Percentiles rank a stretch among this genome's conserved stretches.
phyloP scores from a whole-genome alignment of 2,329 filamentous ascomycete genomes.

The Hypoxylon sp. region DNA sequence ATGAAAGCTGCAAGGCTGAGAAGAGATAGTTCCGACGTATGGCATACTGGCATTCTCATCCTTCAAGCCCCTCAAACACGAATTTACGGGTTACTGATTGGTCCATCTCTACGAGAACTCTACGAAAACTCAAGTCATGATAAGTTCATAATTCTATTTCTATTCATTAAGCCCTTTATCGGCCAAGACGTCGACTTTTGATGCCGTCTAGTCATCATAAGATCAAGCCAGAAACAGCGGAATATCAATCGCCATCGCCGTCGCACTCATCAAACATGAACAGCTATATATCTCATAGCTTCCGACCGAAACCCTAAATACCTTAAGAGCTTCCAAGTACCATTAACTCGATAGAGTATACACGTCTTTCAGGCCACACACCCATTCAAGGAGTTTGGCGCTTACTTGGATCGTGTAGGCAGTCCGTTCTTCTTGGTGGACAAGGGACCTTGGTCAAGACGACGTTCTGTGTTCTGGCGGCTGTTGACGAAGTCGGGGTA shows the following conservation, averaged over 20 bases:
- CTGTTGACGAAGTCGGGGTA: conserved; percentile 95
- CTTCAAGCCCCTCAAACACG: too few relatives aligned
- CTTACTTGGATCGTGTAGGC: conserved; percentile 47
- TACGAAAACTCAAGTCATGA: not conserved
- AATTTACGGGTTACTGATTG: too few relatives aligned
- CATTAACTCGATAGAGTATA: conserved; percentile 15
- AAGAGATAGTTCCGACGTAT: too few relatives aligned
- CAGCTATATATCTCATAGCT: conserved; percentile 36
- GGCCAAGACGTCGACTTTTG: conserved; percentile 14
- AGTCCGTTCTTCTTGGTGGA: conserved; percentile 50
- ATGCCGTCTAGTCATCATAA: conserved; percentile 22
- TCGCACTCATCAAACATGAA: conserved; percentile 41
- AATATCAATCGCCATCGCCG: conserved; percentile 34
- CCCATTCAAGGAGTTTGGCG: too few relatives aligned
- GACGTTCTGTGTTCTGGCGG: conserved; percentile 72
- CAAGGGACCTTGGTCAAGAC: conserved; percentile 59
- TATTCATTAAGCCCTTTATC: conserved; percentile 34
- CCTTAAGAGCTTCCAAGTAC: conserved; percentile 44
- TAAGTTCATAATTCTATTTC: conserved; percentile 28
- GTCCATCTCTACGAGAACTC: too few relatives aligned
- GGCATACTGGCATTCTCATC: too few relatives aligned
- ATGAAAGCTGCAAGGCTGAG: conserved; percentile 18
- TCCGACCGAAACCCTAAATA: too few relatives aligned
- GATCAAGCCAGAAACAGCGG: conserved; percentile 36
- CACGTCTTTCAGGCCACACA: conserved; percentile 4